Evolutionary conservation across 371 early-diverging fungal species (phyloP), one percentile per base, ranked within the genome.

Genomic region (Apophysomyces elegans): DNA sequence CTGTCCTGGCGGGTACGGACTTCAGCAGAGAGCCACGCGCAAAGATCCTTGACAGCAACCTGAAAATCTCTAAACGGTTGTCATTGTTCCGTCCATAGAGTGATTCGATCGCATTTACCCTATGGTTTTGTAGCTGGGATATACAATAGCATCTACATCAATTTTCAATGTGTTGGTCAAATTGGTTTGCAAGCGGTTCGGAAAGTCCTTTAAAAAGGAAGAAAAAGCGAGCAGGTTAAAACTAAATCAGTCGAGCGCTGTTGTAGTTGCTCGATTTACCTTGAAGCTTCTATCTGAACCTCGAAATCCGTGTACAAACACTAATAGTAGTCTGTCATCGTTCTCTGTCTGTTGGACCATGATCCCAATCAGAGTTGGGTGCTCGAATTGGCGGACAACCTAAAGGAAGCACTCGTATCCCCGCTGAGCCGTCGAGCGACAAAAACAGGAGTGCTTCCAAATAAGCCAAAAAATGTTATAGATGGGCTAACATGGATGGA

Each of bases 251-350:
- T 2, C 43, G 44, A 26, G 32, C 32, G 32, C 32, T 26, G 32
- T 26, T 26, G 32, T 26, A 26, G 32, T 26, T 26, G 32, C 32
- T 16, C 38, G 32, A 39, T 37, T 8, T 68, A 76, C 79, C 69
- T 81, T 74, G 62, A 84, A 80, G 47, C 75, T 77, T 7, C 72
- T 73, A 44, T 80, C 81, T 8, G 76, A 68, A 11, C 88, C 87
- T 61, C 80, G 74, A 66, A 85, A 88, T 8, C 88, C 88, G 68
- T 88, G 88, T 21, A 86, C 70, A 64, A 86, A 88, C 18, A 86
- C 67, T 6, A 86, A 72, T 4, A 88, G 62, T 1, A 86, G 67
- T 61, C 66, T 71, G 56, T 80, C 80, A 6, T 50, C 21, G 32
- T 50, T 16, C 21, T 50, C 54, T 16, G 21, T 7, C 11, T 16